Conservation (phyloP, 306 rosid genomes). For the Rosa multiflora region DNA sequence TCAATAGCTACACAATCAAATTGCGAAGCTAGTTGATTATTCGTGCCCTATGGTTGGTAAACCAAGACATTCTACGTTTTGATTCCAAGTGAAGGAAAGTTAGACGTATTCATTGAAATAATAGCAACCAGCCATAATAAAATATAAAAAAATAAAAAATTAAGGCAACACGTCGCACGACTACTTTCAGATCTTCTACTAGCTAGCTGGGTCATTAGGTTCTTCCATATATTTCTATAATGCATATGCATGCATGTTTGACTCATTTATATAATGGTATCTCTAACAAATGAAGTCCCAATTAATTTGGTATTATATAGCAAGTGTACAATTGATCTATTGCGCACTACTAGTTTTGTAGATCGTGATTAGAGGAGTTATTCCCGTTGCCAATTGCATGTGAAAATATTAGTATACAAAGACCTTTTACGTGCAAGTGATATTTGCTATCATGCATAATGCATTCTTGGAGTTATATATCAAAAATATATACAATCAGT, state of each 20-base stretch:
- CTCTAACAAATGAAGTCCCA: background rate
- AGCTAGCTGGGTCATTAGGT: too few relatives aligned
- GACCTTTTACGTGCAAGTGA: background rate
- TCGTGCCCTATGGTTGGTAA: background rate
- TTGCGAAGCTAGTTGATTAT: background rate
- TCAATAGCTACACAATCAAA: background rate
- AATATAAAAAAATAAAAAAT: too few relatives aligned
- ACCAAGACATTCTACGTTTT: background rate
- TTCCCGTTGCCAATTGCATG: background rate
- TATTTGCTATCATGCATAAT: too few relatives aligned
- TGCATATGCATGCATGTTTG: too few relatives aligned
- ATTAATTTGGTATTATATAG: background rate
- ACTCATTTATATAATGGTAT: too few relatives aligned
- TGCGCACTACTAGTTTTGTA: too few relatives aligned
- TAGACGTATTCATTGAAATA: background rate
- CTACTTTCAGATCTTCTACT: background rate
- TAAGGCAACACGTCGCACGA: background rate
- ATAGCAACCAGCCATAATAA: background rate
- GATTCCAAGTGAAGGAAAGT: background rate
- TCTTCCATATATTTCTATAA: background rate
- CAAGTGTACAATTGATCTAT: background rate
- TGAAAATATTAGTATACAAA: background rate
- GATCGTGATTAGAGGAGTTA: background rate
- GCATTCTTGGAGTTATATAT: too few relatives aligned
- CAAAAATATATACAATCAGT: too few relatives aligned